Evolutionary conservation across 1,284 basidiomycete species (phyloP).

Genomic region (Trichosporon inkin): DNA sequence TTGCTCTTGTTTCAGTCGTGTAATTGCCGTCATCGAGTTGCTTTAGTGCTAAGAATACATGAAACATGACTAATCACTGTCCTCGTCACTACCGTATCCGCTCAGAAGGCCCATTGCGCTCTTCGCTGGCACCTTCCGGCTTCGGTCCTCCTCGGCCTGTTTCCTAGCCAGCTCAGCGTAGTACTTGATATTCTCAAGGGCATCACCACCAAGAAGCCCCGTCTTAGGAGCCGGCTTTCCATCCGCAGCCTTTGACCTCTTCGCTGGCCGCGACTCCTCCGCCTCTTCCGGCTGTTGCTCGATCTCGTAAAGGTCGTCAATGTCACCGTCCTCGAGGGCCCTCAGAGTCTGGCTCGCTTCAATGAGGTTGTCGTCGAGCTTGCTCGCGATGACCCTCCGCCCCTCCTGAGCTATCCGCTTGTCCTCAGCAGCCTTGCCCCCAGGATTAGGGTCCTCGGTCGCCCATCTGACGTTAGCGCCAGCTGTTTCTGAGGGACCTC

Average conservation of each 20-base stretch:
- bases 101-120: conserved; percentile 54
- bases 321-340: conserved; percentile 67
- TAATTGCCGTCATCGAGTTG: no score
- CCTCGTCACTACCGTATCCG: conserved; percentile 73
- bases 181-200: conserved; percentile 77
- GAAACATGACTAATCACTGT: conserved; percentile 38
- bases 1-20: neutral
- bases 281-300: conserved; percentile 28
- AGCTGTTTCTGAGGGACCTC: conserved; percentile 19
- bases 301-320: conserved; percentile 48
- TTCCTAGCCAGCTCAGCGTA: conserved; percentile 70
- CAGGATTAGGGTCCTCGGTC: conserved; percentile 92
- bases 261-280: conserved; percentile 49
- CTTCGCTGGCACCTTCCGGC: conserved; percentile 34
- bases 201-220: conserved; percentile 72
- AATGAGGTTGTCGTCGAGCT: conserved; percentile 70
- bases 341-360: conserved; percentile 77
- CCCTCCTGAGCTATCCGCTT: conserved; percentile 73
- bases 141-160: conserved; percentile 50
- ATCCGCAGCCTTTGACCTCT: conserved; percentile 27
- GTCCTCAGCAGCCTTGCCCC: conserved; percentile 77
- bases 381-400: conserved; percentile 66
- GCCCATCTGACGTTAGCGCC: conserved; percentile 61
- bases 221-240: conserved; percentile 46
- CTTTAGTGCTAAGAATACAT: neutral